phyloP scores from a whole-genome alignment of 805 yeast genomes.

The Pichia pseudocactophila region DNA sequence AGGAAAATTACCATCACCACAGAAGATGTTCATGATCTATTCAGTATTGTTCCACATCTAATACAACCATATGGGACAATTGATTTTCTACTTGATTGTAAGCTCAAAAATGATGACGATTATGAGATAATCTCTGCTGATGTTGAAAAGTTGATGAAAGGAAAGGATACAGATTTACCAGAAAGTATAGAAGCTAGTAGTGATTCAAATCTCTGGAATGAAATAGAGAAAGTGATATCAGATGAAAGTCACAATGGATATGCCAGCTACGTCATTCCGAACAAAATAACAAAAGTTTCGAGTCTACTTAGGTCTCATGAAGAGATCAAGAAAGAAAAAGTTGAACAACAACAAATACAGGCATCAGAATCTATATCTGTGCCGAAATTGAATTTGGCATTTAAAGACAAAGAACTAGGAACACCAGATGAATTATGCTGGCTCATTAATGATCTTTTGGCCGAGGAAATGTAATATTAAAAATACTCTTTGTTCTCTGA shows the following conservation, averaged over 20 bases:
- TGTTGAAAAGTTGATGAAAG: background rate
- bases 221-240: slow-evolving; percentile 1
- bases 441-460: slow-evolving; percentile 57
- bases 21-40: slow-evolving; percentile 60
- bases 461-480: slow-evolving; percentile 11
- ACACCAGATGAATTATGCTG: slow-evolving; percentile 62
- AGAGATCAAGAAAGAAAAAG: background rate
- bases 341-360: background rate
- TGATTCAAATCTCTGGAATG: background rate
- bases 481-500: background rate
- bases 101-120: slow-evolving; percentile 51
- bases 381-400: slow-evolving; percentile 15
- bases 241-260: slow-evolving; percentile 1
- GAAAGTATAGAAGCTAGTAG: background rate
- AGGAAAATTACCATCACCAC: slow-evolving; percentile 39
- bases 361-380: background rate
- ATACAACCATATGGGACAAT: slow-evolving; percentile 61
- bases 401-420: slow-evolving; percentile 23
- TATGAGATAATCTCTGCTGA: slow-evolving; percentile 13
- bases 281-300: slow-evolving; percentile 21
- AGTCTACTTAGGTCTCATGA: slow-evolving; percentile 20
- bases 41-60: slow-evolving; percentile 55
- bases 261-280: slow-evolving; percentile 6
- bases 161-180: background rate
- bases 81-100: slow-evolving; percentile 38